Base-by-base conservation (phyloP, 148 eudicot species). In the Persicaria maculosa region DNA sequence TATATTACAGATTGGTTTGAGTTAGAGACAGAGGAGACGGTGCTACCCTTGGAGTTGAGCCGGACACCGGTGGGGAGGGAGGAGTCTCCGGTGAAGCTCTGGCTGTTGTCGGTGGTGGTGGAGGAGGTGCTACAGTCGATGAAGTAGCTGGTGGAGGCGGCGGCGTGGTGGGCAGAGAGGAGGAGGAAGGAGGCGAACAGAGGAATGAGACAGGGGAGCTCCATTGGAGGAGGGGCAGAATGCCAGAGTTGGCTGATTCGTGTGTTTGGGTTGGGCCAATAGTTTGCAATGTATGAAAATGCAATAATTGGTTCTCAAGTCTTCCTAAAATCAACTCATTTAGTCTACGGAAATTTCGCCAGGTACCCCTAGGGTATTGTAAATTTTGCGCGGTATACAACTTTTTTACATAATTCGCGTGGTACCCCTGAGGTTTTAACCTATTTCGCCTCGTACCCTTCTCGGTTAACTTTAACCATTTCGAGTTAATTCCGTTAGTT, bases 121-220 rank as follows among this genome's bases (percentile, higher is more conserved):
- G 50, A 4, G 12, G 65, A 14, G 46, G 91, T 83, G 14, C 91
- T 89, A 15, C 91, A 88, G 79, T 88, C 81, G 70, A 88, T 83
- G 82, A 81, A 80, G 86, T 82, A 84, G 12, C 73, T 74, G 62
- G 50, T 74, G 50, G 68, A 5, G 44, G 43, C 44, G 43, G 68
- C 68, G 6, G 68, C n/a, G n/a, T 15, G 4, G 68, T 1, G 12
- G 44, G 22, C 9, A n/a, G 22, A 16, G 68, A 9, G 1, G 12
- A 58, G 12, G 44, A 62, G 7, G 68, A 11, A 31, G 68, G 31
- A 10, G 68, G 16, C 11, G 44, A 62, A 31, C 44, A 62, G 44
- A 44, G 68, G 68, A 31, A 62, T 62, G 52, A 48, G 12, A 48
- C 52, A 48, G 52, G 7, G 52, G 52, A 48, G 12, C 31, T 62